Conservation (phyloP, 441 rosid species). For the Metrosideros polymorpha region DNA sequence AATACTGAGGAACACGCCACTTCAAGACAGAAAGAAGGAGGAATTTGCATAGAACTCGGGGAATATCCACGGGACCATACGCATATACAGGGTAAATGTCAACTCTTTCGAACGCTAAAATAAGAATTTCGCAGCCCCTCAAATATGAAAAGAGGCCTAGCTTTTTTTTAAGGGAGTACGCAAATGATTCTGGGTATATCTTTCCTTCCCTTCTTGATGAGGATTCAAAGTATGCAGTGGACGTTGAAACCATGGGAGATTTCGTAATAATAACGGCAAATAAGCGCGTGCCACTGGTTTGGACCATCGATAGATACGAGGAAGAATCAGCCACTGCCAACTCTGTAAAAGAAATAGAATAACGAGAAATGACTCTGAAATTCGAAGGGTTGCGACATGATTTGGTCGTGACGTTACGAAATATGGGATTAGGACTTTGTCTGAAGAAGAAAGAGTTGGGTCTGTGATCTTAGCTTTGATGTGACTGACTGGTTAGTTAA, state of each 20-base stretch:
- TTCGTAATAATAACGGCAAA: background rate
- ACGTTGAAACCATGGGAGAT: background rate
- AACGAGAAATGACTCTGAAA: background rate
- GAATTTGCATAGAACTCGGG: background rate
- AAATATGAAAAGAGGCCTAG: background rate
- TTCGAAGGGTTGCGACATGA: background rate
- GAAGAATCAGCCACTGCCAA: background rate
- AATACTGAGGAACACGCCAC: background rate
- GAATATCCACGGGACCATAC: background rate
- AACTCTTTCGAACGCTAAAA: background rate
- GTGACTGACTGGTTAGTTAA: background rate
- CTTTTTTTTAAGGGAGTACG: background rate
- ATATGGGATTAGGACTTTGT: background rate
- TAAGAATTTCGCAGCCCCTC: background rate
- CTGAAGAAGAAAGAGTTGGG: background rate
- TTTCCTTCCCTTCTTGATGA: background rate
- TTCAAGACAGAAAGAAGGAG: background rate
- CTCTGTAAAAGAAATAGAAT: background rate
- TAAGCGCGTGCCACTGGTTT: background rate
- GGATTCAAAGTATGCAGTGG: background rate
- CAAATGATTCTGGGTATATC: background rate
- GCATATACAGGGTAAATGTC: background rate
- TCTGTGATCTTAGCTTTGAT: background rate
- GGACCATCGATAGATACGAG: background rate
- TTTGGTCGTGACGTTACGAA: background rate